These are phyloP conservation scores for Eustoma russellianum DNA, from an alignment of 257 asterid genomes.

Conservation along the genomic window DNA sequence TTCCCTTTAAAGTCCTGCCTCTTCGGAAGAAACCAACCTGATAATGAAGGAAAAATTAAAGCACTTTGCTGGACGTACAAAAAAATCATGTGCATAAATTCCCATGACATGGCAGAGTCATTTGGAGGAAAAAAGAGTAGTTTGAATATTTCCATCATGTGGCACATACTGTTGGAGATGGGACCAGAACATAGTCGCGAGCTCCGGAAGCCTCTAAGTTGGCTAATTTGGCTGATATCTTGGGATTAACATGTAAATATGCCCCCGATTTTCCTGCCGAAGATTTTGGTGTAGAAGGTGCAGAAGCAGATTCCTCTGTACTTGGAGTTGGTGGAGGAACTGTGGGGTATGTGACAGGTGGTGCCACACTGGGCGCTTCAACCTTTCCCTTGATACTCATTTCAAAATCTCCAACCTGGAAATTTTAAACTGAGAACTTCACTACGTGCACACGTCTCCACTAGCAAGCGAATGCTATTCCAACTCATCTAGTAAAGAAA, in stretches of 20 bases:
- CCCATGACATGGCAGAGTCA: too few relatives aligned
- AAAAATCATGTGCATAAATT: too few relatives aligned
- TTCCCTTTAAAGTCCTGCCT: slow-evolving; percentile 60
- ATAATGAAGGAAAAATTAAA: slow-evolving; percentile 13
- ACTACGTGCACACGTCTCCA: background rate
- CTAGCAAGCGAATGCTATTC: background rate
- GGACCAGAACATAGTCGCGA: slow-evolving; percentile 47
- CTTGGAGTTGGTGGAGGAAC: slow-evolving; percentile 44
- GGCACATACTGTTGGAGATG: slow-evolving; percentile 55
- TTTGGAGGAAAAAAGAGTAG: too few relatives aligned
- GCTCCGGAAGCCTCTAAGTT: slow-evolving; percentile 60
- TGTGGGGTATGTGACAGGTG: slow-evolving; percentile 31
- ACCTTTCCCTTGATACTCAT: slow-evolving; percentile 59
- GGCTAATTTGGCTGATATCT: slow-evolving; percentile 61
- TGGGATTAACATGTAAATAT: slow-evolving; percentile 39
- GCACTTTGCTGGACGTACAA: background rate
- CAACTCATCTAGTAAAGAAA: background rate
- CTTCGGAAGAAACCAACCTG: slow-evolving; percentile 74
- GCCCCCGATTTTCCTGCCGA: slow-evolving; percentile 56
- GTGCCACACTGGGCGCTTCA: slow-evolving; percentile 35
- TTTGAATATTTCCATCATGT: too few relatives aligned
- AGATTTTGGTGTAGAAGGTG: slow-evolving; percentile 46
- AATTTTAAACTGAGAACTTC: slow-evolving; percentile 8
- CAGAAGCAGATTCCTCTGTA: slow-evolving; percentile 31
- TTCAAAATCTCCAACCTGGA: slow-evolving; percentile 69